phyloP scores from a whole-genome alignment of 2,329 filamentous ascomycete genomes.

The Neophaeococcomyces aloes region DNA sequence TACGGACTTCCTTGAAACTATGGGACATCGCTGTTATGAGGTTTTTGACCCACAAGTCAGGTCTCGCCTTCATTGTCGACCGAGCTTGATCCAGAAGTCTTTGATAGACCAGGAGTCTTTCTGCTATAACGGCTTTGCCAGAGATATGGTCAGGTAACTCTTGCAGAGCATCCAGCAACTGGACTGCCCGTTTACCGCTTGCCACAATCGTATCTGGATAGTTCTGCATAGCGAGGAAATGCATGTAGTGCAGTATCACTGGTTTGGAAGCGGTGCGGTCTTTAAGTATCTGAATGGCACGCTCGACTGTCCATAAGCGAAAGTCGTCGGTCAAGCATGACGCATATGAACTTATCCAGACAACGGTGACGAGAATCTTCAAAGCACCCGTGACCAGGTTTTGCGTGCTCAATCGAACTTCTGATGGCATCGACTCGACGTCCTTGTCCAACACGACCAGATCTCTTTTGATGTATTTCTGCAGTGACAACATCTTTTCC shows the following conservation, averaged over 20 bases:
- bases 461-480: slow-evolving; percentile 76
- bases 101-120: slow-evolving; percentile 68
- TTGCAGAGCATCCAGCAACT: slow-evolving; percentile 60
- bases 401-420: slow-evolving; percentile 28
- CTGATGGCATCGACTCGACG: slow-evolving; percentile 44
- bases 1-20: slow-evolving; percentile 62
- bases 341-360: slow-evolving; percentile 62
- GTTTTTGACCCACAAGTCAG: slow-evolving; percentile 68
- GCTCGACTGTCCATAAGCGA: slow-evolving; percentile 66
- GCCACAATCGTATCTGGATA: slow-evolving; percentile 55
- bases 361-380: slow-evolving; percentile 64
- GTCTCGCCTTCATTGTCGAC: slow-evolving; percentile 57
- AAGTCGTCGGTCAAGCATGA: slow-evolving; percentile 67
- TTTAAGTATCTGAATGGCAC: slow-evolving; percentile 63
- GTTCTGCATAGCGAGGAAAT: slow-evolving; percentile 67
- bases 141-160: slow-evolving; percentile 61
- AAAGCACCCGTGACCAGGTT: slow-evolving; percentile 68
- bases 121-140: slow-evolving; percentile 70
- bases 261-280: slow-evolving; percentile 62
- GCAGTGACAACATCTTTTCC: slow-evolving; percentile 65
- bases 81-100: slow-evolving; percentile 63
- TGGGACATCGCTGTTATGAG: slow-evolving; percentile 75
- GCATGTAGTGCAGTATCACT: slow-evolving; percentile 66
- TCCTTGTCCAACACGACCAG: slow-evolving; percentile 31
- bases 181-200: slow-evolving; percentile 45